A percentile compares a stretch with the other conserved stretches of the same genome.
Evolutionary conservation across 441 rosid species (phyloP).

Genomic region (Bocquillonia castaneifolia): DNA sequence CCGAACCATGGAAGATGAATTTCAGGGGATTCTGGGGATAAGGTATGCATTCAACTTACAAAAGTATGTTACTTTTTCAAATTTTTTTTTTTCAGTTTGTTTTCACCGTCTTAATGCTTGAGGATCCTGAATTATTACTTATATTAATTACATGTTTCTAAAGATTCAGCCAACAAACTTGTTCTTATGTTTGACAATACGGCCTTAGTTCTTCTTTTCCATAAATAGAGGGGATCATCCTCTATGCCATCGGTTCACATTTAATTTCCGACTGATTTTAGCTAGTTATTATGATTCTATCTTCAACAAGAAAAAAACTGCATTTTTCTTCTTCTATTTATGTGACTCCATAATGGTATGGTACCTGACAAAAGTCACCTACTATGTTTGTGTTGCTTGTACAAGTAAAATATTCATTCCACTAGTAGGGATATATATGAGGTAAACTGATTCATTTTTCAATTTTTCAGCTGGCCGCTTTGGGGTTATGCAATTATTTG

Average conservation of each 20-base stretch:
- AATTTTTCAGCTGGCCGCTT: slow-evolving; percentile 74
- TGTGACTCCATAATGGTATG: neutral
- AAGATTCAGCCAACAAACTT: neutral
- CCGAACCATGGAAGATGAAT: slow-evolving; percentile 94
- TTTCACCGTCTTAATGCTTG: no score
- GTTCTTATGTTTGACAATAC: no score
- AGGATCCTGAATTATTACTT: no score
- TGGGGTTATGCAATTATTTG: slow-evolving; percentile 90
- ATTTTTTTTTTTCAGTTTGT: no score
- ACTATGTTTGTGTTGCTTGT: neutral
- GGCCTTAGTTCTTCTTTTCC: no score
- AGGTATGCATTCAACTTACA: slow-evolving; percentile 42
- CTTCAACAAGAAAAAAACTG: no score
- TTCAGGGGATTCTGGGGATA: slow-evolving; percentile 87
- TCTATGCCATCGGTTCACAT: no score
- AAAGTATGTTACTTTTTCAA: no score
- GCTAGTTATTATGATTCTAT: no score
- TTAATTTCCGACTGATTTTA: no score
- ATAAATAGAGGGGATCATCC: no score
- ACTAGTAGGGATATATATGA: neutral
- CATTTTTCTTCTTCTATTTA: no score
- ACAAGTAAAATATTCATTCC: neutral
- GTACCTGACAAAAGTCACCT: neutral
- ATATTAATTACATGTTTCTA: neutral
- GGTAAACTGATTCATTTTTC: slow-evolving; percentile 19